Conservation (phyloP, 176 grass and related monocot genomes). For the Triticum dicoccoides region DNA sequence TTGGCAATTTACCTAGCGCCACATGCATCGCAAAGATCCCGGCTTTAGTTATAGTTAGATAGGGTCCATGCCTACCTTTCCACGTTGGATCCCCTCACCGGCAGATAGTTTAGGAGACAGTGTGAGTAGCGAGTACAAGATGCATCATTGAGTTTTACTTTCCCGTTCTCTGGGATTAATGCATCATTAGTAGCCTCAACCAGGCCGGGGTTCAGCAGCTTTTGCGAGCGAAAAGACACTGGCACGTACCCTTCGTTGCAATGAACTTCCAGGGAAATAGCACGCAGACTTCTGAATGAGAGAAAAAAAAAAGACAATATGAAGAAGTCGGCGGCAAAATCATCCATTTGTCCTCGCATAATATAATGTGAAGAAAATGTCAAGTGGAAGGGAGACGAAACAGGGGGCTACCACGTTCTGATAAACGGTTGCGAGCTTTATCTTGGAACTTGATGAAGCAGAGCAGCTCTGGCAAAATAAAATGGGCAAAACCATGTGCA, state of each 20-base stretch:
- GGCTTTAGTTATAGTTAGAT: not conserved
- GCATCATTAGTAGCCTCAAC: not conserved
- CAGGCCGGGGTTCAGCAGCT: not conserved
- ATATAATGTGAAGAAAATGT: not conserved
- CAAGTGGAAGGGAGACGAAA: not conserved
- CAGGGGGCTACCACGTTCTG: not conserved
- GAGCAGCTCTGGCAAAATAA: not conserved
- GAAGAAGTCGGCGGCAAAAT: not conserved
- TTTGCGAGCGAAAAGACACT: not conserved
- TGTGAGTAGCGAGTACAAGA: not conserved
- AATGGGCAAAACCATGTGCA: too few relatives aligned
- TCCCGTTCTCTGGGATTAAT: not conserved
- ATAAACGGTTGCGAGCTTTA: too few relatives aligned
- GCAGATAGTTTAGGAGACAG: not conserved
- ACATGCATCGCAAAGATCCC: not conserved
- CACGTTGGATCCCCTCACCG: not conserved
- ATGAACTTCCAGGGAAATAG: too few relatives aligned
- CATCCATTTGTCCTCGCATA: not conserved
- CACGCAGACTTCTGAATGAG: not conserved
- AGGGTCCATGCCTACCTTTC: not conserved
- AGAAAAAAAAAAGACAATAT: not conserved
- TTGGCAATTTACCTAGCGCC: constrained; percentile 8
- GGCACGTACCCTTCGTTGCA: too few relatives aligned
- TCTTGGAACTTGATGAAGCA: not conserved
- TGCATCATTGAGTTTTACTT: not conserved